Base-by-base conservation (phyloP, 257 asterid genomes). In the Linaria vulgaris region DNA sequence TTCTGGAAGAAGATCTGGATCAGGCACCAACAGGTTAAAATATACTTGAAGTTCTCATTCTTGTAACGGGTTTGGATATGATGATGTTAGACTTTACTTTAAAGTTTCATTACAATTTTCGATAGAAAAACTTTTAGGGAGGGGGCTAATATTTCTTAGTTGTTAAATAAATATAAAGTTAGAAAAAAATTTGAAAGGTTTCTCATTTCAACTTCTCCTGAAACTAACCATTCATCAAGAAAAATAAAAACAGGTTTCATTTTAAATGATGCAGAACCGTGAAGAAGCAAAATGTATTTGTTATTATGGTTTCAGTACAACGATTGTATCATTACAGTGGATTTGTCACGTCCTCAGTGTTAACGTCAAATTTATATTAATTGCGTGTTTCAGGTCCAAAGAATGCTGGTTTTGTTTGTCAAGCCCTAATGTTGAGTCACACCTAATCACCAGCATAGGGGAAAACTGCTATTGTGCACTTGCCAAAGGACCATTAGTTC, bases 351-450 rank as follows among this genome's bases (percentile, higher is more conserved):
- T 44, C 17, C 30, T 57, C 23, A 12, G 14, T 48, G 41, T 27
- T 24, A 41, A 21, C 14, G 57, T 37, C 60, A 17, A 54, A 44
- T 46, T n/a, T n/a, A 12, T 48, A 44, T 31, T 31, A 9, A 49
- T 30, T 21, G 9, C 74, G 69, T 71, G 71, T 69, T 76, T 69
- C 76, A 92, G 97, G 83, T 85, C 95, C 70, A 92, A 68, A 75
- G 97, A 92, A 66, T 92, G 99, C 75, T 92, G 99, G 99, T 92
- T 92, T 76, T 89, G 99, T 75, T 73, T 92, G 80, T 89, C 99
- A 56, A 87, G 91, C 79, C 83, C 87, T 53, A 83, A 63, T 57
- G 76, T 92, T 67, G 99, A 92, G 78, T 79, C 90, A 1, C 99
- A 92, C 75, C 82, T 92, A 57, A 88, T 92, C 67, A 71, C 74